Conservation (phyloP, 2,329 filamentous ascomycete genomes). For the Talaromyces sp. region DNA sequence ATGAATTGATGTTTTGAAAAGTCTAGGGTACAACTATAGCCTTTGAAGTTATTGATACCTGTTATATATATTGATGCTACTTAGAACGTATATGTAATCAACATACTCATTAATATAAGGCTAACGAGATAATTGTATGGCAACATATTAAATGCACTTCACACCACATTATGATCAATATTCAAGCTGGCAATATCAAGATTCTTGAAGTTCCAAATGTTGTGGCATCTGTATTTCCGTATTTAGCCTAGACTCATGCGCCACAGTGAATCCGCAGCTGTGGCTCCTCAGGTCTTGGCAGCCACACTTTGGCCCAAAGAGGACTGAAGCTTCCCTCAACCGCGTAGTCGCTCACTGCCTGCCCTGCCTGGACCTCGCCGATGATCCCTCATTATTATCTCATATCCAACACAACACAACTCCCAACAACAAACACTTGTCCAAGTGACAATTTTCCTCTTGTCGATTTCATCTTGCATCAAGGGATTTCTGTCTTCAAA, state of each 20-base stretch:
- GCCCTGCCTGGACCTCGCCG: neutral
- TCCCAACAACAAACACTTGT: no score
- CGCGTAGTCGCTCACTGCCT: conserved; percentile 1
- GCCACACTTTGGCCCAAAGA: conserved; percentile 1
- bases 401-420: neutral
- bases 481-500: neutral
- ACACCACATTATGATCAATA: neutral
- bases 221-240: neutral
- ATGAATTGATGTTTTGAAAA: no score
- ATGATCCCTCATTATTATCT: conserved; percentile 1
- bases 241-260: neutral
- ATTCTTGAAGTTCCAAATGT: no score
- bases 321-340: conserved; percentile 1
- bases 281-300: neutral
- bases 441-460: neutral
- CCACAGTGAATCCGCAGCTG: neutral
- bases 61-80: no score
- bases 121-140: no score
- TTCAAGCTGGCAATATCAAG: neutral
- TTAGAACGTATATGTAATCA: no score
- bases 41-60: no score
- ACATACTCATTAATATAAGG: no score
- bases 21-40: no score
- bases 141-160: no score
- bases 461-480: neutral